Conservation (phyloP, 805 yeast genomes). For the Ogataea corticis region DNA sequence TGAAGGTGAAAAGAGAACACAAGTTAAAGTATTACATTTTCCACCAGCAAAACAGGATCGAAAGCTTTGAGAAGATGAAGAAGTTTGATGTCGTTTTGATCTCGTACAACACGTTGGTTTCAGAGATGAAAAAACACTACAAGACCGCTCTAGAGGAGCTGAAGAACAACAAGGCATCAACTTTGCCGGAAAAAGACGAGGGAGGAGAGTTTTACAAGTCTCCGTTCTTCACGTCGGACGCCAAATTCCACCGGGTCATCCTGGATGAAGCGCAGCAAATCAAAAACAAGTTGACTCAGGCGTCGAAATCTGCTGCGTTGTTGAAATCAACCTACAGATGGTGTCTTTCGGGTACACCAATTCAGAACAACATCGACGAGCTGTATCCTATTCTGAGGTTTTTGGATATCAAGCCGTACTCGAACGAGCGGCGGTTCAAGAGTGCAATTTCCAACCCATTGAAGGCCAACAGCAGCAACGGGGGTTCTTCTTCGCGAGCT, state of each 20-base stretch:
- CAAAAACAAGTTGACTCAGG: constrained; percentile 49
- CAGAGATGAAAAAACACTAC: constrained; percentile 72
- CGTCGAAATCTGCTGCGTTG: constrained; percentile 47
- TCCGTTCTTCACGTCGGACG: constrained; percentile 58
- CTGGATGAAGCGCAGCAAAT: constrained; percentile 60
- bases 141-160: constrained; percentile 37
- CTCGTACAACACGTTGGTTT: constrained; percentile 76
- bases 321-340: constrained; percentile 42
- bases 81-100: constrained; percentile 74
- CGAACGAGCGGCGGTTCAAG: constrained; percentile 55
- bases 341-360: constrained; percentile 61
- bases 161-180: constrained; percentile 24
- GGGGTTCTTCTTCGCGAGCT: constrained; percentile 32
- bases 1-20: constrained; percentile 54
- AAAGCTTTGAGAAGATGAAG: constrained; percentile 46
- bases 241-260: constrained; percentile 52
- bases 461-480: constrained; percentile 34
- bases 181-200: constrained; percentile 36
- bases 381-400: constrained; percentile 53
- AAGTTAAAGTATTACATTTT: constrained; percentile 55
- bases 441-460: constrained; percentile 58
- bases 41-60: constrained; percentile 50
- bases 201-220: constrained; percentile 51
- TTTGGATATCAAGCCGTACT: constrained; percentile 62
- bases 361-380: constrained; percentile 57